Conservation (phyloP, 192 early-diverging fungal genomes). For the Pilaira anomala region DNA sequence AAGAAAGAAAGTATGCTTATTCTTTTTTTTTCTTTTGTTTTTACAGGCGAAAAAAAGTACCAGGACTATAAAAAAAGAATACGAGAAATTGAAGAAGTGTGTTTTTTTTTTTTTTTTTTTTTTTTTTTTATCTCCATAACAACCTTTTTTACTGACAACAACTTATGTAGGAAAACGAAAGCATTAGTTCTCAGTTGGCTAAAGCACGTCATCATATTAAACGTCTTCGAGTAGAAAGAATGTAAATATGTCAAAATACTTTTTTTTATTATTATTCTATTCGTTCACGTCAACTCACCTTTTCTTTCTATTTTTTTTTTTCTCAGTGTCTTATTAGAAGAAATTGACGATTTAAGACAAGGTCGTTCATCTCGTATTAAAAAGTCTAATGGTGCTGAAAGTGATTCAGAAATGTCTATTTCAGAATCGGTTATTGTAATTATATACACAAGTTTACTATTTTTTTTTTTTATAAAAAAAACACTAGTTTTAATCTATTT, state of each 20-base stretch:
- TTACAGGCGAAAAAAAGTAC: background rate
- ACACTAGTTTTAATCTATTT: background rate
- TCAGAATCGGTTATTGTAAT: constrained; percentile 12
- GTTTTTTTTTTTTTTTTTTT: background rate
- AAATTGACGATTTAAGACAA: constrained; percentile 5
- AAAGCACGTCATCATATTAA: constrained; percentile 44
- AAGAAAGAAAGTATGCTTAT: background rate
- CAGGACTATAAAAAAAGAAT: constrained; percentile 38
- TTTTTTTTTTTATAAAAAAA: background rate
- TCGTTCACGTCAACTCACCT: no score
- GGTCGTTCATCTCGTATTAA: constrained; percentile 2
- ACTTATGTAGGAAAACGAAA: constrained; percentile 42
- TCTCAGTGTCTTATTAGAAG: constrained; percentile 8
- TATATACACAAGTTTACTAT: background rate
- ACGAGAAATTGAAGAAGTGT: constrained; percentile 49
- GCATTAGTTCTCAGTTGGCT: constrained; percentile 37
- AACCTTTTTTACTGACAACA: background rate
- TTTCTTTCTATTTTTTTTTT: constrained; percentile 6
- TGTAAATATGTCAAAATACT: constrained; percentile 26
- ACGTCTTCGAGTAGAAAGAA: constrained; percentile 43
- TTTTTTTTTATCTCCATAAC: background rate
- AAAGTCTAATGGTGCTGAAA: constrained; percentile 1
- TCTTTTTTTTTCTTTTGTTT: background rate
- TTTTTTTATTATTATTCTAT: background rate
- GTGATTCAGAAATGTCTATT: constrained; percentile 19